phyloP scores from a whole-genome alignment of 495 filamentous ascomycete genomes.

The Cryomyces minteri region DNA sequence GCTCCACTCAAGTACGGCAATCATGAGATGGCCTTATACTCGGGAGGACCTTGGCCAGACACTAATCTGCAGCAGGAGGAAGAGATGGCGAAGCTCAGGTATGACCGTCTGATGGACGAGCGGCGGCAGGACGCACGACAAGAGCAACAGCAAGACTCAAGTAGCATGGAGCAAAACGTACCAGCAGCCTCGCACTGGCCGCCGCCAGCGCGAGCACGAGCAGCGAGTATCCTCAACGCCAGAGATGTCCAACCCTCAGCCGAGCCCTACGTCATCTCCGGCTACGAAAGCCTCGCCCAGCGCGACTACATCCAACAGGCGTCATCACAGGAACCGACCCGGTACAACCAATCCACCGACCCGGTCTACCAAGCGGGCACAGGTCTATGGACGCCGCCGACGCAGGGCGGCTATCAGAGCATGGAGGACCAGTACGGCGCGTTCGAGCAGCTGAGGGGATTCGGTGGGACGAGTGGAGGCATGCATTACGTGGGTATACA shows the following conservation, averaged over 20 bases:
- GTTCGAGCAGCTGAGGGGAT: conserved; percentile 11
- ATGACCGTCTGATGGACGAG: neutral
- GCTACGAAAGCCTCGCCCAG: conserved; percentile 13
- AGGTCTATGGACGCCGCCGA: conserved; percentile 9
- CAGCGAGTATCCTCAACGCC: neutral
- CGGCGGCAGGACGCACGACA: neutral
- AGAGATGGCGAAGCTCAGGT: conserved; percentile 12
- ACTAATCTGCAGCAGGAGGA: conserved; percentile 21
- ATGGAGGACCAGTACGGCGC: conserved; percentile 20
- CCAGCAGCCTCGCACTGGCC: neutral
- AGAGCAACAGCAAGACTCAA: neutral
- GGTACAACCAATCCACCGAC: conserved; percentile 16
- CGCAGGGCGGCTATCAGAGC: conserved; percentile 5
- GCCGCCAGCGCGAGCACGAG: neutral
- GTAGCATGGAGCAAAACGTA: neutral
- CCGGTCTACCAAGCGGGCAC: conserved; percentile 10
- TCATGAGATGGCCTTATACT: neutral
- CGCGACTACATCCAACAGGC: conserved; percentile 15
- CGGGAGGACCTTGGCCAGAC: conserved; percentile 4
- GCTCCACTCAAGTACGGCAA: conserved; percentile 12
- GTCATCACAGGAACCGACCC: conserved; percentile 9
- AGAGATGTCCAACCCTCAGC: neutral
- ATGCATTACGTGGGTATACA: neutral
- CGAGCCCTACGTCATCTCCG: conserved; percentile 16
- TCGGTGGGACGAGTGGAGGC: neutral